phyloP scores from a whole-genome alignment of 306 rosid species.

The Mucuna pruriens region DNA sequence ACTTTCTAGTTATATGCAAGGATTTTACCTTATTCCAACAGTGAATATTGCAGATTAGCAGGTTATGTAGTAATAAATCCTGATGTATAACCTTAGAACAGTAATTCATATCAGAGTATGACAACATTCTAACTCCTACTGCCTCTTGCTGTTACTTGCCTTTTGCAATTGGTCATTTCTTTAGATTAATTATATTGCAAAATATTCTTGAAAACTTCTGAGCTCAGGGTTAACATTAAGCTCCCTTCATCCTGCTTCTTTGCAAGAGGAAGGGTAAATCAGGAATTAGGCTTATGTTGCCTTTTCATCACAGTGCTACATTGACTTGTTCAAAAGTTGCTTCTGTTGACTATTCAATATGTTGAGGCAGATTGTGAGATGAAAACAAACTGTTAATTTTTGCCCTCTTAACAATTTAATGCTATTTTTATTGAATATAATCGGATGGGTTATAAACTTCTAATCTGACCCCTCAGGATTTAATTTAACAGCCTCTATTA shows the following conservation, averaged over 20 bases:
- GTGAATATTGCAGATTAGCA: slow-evolving; percentile 36
- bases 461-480: not conserved
- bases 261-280: not conserved
- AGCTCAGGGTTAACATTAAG: not conserved
- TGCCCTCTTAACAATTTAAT: not conserved
- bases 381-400: not conserved
- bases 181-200: not conserved
- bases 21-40: slow-evolving; percentile 13
- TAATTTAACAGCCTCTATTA: not conserved
- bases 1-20: slow-evolving; percentile 9
- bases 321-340: slow-evolving; percentile 13
- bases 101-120: not conserved
- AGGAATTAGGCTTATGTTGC: not conserved
- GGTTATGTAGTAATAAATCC: slow-evolving; percentile 25
- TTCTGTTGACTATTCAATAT: not conserved
- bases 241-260: not conserved
- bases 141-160: slow-evolving; percentile 5
- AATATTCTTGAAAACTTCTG: not conserved
- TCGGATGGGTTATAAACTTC: not conserved
- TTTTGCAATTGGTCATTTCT: not conserved
- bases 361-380: not conserved
- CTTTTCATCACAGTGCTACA: slow-evolving; percentile 2
- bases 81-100: slow-evolving; percentile 28
- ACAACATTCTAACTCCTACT: not conserved
- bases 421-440: not conserved